Conservation (phyloP, 345 rosid species). For the Citrus unshiu region DNA sequence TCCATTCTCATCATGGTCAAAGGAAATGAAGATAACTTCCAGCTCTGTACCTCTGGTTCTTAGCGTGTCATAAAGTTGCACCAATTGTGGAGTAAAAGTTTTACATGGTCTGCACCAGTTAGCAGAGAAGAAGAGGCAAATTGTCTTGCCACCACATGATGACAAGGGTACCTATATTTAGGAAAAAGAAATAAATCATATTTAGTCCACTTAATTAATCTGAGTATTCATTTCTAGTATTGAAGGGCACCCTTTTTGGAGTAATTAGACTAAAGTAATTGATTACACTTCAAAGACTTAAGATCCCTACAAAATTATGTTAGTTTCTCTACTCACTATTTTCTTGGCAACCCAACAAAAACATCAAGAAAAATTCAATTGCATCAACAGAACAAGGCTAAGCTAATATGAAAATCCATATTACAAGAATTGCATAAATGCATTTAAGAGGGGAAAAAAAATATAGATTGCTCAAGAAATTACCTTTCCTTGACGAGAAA, state of each 20-base stretch:
- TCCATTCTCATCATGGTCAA: constrained; percentile 56
- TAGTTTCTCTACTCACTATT: neutral
- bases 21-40: constrained; percentile 72
- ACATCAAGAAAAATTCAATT: neutral
- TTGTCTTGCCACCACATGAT: constrained; percentile 40
- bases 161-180: constrained; percentile 54
- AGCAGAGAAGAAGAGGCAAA: constrained; percentile 78
- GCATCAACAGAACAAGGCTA: neutral
- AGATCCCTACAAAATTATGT: neutral
- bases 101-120: constrained; percentile 90
- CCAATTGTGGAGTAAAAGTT: constrained; percentile 54
- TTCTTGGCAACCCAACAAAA: neutral
- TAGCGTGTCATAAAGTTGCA: constrained; percentile 46
- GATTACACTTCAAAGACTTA: neutral
- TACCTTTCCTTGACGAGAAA: constrained; percentile 54
- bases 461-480: neutral
- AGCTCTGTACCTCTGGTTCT: constrained; percentile 39
- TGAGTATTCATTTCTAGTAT: neutral
- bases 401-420: neutral
- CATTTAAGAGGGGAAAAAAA: neutral
- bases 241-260: neutral
- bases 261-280: too few species aligned
- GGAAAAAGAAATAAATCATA: neutral
- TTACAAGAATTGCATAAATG: neutral
- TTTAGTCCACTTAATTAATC: neutral